Percentiles rank a stretch among this genome's conserved stretches.
These are phyloP conservation scores for Hysterangium stoloniferum DNA, from an alignment of 768 basidiomycete species.

Conservation along the genomic window DNA sequence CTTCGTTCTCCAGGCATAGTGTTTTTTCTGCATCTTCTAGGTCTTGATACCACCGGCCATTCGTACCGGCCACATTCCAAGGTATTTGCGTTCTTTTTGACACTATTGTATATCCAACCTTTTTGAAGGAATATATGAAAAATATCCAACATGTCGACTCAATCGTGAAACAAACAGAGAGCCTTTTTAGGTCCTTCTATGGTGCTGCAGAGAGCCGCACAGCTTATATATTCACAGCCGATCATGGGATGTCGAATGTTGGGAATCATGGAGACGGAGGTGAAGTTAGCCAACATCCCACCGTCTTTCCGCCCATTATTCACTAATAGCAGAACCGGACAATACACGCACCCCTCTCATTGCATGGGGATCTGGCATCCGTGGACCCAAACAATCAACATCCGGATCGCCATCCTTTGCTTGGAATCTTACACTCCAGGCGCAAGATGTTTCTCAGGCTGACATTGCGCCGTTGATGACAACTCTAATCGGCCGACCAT, in stretches of 20 bases:
- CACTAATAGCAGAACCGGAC: conserved; percentile 57
- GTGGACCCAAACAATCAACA: conserved; percentile 41
- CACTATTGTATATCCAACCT: neutral
- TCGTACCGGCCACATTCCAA: conserved; percentile 77
- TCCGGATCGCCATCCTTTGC: conserved; percentile 38
- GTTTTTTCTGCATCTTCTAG: conserved; percentile 79
- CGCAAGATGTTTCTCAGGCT: conserved; percentile 77
- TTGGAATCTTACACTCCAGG: conserved; percentile 49
- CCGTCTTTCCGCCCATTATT: conserved; percentile 6
- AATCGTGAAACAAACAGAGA: conserved; percentile 61
- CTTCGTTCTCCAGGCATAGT: conserved; percentile 54
- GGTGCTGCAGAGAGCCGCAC: conserved; percentile 48
- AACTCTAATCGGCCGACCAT: conserved; percentile 57
- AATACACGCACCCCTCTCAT: conserved; percentile 81
- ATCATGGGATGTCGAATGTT: conserved; percentile 85
- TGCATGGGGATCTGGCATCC: conserved; percentile 74
- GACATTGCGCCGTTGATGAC: conserved; percentile 78
- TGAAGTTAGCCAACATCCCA: conserved; percentile 25
- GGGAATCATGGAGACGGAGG: conserved; percentile 89
- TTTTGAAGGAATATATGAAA: conserved; percentile 70
- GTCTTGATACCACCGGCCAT: conserved; percentile 82
- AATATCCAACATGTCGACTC: conserved; percentile 75
- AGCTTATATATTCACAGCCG: conserved; percentile 70
- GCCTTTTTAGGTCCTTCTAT: conserved; percentile 56
- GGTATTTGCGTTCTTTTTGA: conserved; percentile 27